Base-by-base conservation (phyloP, 768 basidiomycete genomes). In the Termitomyces sp. region DNA sequence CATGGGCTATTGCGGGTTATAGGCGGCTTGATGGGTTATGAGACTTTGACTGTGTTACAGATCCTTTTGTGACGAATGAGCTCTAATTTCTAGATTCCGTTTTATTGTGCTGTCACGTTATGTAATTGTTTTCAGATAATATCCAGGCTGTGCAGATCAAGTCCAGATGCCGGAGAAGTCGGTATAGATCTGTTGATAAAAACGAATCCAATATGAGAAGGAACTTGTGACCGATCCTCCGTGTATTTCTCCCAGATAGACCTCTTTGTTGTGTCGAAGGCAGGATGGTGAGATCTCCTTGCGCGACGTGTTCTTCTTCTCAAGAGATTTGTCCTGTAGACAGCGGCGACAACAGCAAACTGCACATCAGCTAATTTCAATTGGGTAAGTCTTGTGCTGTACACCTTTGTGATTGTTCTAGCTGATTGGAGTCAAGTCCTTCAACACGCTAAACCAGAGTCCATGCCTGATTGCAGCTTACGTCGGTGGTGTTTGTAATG, bases 381-480 rank as follows among this genome's bases (percentile, higher is more conserved):
- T 16, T 65, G 62, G 57, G 59, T 56, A 4, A 22, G 61, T 61
- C n/a, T 27, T 57, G 13, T 48, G 12, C 45, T 8, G 6, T 22
- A n/a, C n/a, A n/a, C n/a, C 11, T 48, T 51, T 44, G 9, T 49
- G 30, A n/a, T 50, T 20, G 18, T 41, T n/a, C 33, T 8, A 20
- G 41, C n/a, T 48, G 33, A 57, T n/a, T 47, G 24, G 46, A 42
- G 42, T 50, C 37, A 54, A 81, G 81, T 64, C 73, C 22, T 75
- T 64, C 62, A 83, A 79, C 62, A 70, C 74, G 0, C 47, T 68
- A 0, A 50, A 58, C 1, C 77, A 80, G 57, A 77, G 67, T 61
- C 81, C 81, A 36, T 83, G 81, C 59, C 61, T 71, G n/a, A 72
- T 82, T 36, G 75, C 76, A 8, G 66, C 74, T n/a, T 70, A 69